A percentile compares a stretch with the other conserved stretches of the same genome.
Conservation (phyloP, 2,329 filamentous ascomycete genomes). For the Colletotrichum trifolii region DNA sequence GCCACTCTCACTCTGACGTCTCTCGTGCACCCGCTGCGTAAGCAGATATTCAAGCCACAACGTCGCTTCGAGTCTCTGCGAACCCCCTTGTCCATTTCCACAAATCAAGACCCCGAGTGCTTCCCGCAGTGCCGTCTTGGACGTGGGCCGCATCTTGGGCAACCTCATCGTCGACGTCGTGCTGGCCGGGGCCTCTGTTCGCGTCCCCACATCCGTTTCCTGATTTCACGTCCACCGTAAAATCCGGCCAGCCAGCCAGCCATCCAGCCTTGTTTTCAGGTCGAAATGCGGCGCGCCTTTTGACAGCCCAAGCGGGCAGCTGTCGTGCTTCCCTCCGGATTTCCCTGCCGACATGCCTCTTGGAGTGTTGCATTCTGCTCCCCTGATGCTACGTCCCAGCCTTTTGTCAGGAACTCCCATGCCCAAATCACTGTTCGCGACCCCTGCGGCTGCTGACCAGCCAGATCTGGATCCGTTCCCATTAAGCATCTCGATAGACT, state of each 20-base stretch:
- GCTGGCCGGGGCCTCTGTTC: background rate
- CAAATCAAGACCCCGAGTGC: background rate
- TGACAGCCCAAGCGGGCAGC: background rate
- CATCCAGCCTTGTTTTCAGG: conserved; percentile 15
- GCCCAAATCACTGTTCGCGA: background rate
- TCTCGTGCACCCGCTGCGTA: conserved; percentile 1
- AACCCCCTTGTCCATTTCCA: conserved; percentile 1
- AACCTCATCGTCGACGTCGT: conserved; percentile 1
- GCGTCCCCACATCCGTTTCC: background rate
- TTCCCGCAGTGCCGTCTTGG: background rate
- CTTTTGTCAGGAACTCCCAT: conserved; percentile 1
- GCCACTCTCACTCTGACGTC: conserved; percentile 12
- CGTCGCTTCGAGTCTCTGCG: background rate
- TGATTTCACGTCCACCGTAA: background rate
- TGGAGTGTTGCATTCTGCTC: background rate
- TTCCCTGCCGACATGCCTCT: background rate
- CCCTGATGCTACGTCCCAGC: background rate
- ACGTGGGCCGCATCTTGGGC: background rate
- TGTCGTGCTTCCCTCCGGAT: background rate
- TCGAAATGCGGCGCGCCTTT: background rate
- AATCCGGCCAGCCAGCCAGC: background rate
- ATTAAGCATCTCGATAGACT: no score
- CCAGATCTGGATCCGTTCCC: no score
- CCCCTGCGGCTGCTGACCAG: no score
- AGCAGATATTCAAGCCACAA: conserved; percentile 14